Conservation (phyloP, 768 basidiomycete species). For the Hericium alpestre region DNA sequence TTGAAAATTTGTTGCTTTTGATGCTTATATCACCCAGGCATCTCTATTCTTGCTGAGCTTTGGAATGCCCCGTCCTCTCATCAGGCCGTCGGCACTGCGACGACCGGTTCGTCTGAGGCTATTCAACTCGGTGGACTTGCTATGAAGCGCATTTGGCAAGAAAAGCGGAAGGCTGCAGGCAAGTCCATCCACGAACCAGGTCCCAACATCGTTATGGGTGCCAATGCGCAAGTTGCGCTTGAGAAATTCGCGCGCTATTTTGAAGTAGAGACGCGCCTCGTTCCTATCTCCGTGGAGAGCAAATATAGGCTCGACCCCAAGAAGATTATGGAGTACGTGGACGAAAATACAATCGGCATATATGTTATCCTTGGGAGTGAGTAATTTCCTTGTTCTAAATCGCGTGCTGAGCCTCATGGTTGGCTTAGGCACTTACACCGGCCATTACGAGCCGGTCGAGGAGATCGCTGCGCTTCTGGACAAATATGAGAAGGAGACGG, state of each 20-base stretch:
- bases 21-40: constrained; percentile 31
- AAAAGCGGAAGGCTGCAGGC: constrained; percentile 50
- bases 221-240: constrained; percentile 60
- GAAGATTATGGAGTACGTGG: constrained; percentile 51
- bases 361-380: constrained; percentile 49
- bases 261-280: constrained; percentile 54
- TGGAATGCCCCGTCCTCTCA: constrained; percentile 52
- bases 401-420: background rate
- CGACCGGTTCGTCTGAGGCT: constrained; percentile 62
- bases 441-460: constrained; percentile 70
- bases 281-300: constrained; percentile 54
- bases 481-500: constrained; percentile 39
- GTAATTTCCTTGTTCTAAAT: constrained; percentile 5
- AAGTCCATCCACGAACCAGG: constrained; percentile 59
- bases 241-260: constrained; percentile 65
- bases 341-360: constrained; percentile 65
- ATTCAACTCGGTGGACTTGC: constrained; percentile 66
- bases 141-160: constrained; percentile 65
- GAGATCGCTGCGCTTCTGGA: constrained; percentile 70
- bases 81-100: constrained; percentile 56
- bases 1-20: constrained; percentile 15
- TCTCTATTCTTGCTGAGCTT: constrained; percentile 53
- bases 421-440: constrained; percentile 32
- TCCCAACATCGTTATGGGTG: constrained; percentile 55
- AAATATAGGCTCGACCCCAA: constrained; percentile 72